phyloP scores from a whole-genome alignment of 352 stramenopile genomes.

The Phytophthora sansomeana region DNA sequence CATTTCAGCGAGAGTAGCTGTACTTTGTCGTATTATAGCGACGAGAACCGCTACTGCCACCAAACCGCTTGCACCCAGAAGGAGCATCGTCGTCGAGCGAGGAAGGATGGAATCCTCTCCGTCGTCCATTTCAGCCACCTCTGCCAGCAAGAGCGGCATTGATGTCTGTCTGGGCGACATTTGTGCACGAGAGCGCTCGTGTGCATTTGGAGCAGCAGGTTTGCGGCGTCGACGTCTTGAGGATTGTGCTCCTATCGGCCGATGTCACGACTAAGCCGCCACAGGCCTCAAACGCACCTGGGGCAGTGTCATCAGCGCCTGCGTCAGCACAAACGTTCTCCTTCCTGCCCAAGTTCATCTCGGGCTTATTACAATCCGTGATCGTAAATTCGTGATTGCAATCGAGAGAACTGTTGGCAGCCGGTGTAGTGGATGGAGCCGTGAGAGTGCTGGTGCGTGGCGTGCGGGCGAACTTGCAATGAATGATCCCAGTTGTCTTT shows the following conservation, averaged over 20 bases:
- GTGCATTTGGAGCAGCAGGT: conserved; percentile 20
- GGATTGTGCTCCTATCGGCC: background rate
- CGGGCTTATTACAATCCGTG: conserved; percentile 9
- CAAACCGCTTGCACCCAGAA: conserved; percentile 42
- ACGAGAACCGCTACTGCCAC: conserved; percentile 49
- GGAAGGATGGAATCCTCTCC: background rate
- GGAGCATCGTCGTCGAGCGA: background rate
- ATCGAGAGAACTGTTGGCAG: conserved; percentile 9
- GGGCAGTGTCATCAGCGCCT: conserved; percentile 3
- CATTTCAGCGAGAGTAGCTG: conserved; percentile 1
- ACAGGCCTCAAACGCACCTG: conserved; percentile 5
- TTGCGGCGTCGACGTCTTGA: conserved; percentile 4
- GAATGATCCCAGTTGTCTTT: conserved; percentile 43
- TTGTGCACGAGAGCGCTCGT: conserved; percentile 3
- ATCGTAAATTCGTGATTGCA: conserved; percentile 22
- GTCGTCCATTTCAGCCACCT: background rate
- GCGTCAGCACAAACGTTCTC: conserved; percentile 7
- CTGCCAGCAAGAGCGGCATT: background rate
- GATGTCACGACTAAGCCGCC: conserved; percentile 10
- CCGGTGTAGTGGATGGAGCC: background rate
- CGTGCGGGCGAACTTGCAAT: conserved; percentile 50
- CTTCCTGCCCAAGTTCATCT: background rate
- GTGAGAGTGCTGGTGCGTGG: background rate
- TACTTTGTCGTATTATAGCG: conserved; percentile 32
- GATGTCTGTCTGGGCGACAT: conserved; percentile 3